Evolutionary conservation across 148 eudicot species (phyloP), one percentile per base, ranked within the genome.

Genomic region (Tetragonia tetragonoides): DNA sequence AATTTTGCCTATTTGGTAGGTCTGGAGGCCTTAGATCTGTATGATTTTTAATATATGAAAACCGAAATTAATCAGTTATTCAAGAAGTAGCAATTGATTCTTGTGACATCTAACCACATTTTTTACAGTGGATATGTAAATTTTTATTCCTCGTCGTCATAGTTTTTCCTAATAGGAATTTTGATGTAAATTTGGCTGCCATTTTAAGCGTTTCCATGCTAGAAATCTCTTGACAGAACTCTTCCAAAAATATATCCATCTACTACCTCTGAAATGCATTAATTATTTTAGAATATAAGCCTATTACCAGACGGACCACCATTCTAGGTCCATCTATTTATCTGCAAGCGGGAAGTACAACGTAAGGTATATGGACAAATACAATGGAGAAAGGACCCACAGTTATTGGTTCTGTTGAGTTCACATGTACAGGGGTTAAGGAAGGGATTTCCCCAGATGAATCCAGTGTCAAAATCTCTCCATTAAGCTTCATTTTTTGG

Each of bases 401-500:
- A 9, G 23, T 70, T 72, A 93, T 82, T 7, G 93, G 94, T 77
- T 86, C 84, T 2, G 87, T 84, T 20, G 91, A 87, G 72, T 88
- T 83, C 72, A 87, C 94, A 49, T 59, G 81, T 56, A 85, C 40
- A 79, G 97, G 90, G 53, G 71, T 77, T 61, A 94, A 81, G 0
- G 77, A 20, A 46, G 98, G 98, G 49, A 94, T 90, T 40, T 81
- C 72, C 51, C 97, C 98, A 3, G 84, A 66, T 47, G 94, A 85
- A 83, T 79, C 81, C 21, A 92, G 66, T 0, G 75, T 51, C 41
- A 94, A 72, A 6, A 76, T 82, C n/a, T 90, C 79, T 60, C 95
- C 98, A 67, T 92, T 94, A 4, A 94, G 97, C 80, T 92, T 49
- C 91, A 94, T 87, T 37, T 60, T 79, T 73, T 85, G 95, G 83